Evolutionary conservation across 495 filamentous ascomycete genomes (phyloP), one percentile per base, ranked within the genome.

Genomic region (Penicillium longicatenatum): DNA sequence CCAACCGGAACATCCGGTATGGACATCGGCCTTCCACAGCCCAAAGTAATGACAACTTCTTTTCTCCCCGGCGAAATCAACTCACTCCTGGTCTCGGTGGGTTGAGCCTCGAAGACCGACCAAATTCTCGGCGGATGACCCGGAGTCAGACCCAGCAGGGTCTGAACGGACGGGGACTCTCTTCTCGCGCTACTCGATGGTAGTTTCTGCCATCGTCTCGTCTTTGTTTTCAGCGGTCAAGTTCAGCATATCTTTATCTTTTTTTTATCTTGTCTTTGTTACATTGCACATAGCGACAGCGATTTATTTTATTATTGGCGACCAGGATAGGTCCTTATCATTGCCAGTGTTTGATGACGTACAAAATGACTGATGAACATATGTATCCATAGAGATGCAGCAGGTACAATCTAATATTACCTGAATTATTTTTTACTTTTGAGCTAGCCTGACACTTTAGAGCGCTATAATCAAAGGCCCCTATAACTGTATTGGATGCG

Each of bases 101-200:
- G 0, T 58, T 79, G 26, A 79, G 76, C 59, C 65, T 79, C 17
- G 76, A 78, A 12, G 76, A 79, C 58, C 57, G 65, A 22, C 72
- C 73, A 21, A 50, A 55, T 35, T 46, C 67, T 26, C 69, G 70
- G 17, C 75, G 75, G 24, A 63, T 77, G 51, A 79, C 75, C 19
- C 71, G 75, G 14, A 79, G 75, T 52, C 76, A 78, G 55, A 75
- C 72, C 16, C 64, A 73, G 51, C 63, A 26, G 11, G 41, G 39
- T 21, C 30, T 55, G 1, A 39, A 11, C 8, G 53, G 43, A 41
- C 26, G 21, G 29, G 19, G 41, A 11, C 20, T 55, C 26, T 39
- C 53, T 22, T 33, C 30, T 48, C 30, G 29, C 30, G 6, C 43
- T 39, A n/a, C 10, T 16, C 44, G 53, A 17, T 55, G 31, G 47